Base-by-base conservation (phyloP, 768 basidiomycete species). In the Roridomyces roridus region DNA sequence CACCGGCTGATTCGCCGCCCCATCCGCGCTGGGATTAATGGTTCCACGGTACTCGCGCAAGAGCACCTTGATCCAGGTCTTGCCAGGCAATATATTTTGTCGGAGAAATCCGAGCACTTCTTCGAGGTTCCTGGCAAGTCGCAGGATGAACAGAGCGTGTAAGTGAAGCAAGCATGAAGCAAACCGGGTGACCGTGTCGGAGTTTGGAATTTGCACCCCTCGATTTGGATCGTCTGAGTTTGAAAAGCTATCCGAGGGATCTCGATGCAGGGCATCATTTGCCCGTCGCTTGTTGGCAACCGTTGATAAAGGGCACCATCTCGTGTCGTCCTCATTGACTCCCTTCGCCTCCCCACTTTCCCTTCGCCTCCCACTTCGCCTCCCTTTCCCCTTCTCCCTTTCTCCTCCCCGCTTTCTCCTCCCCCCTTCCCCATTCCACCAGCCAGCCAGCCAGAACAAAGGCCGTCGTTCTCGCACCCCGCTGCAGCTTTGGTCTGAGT, bases 181-280 rank as follows among this genome's bases (percentile, higher is more conserved):
- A 8, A 10, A n/a, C 3, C 25, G 17, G n/a, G 39, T 12, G 26
- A 7, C 46, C 29, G 46, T 29, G 20, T 21, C 39, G 25, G 37
- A 21, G 25, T 46, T 45, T 60, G 54, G 54, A 44, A 28, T 43
- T 24, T 3, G 7, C 48, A 24, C 35, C 17, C 31, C 59, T 49
- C 25, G n/a, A 28, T 46, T 51, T 43, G 47, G 60, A 42, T 26
- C 39, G 56, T 57, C 52, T 51, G 56, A 42, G 60, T 48, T 62
- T 62, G 55, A 51, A 56, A 56, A 59, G n/a, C n/a, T 41, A 29
- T 18, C 15, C 10, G 18, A 21, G 10, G 18, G 26, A 26, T 23
- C 46, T 15, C 15, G 31, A 34, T 47, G 18, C 21, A 23, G 39
- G 39, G n/a, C 15, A 18, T 11, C 18, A 18, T n/a, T 40, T 40